Evolutionary conservation across 306 rosid species (phyloP), one percentile per base, ranked within the genome.

Genomic region (Acmispon strigosus): DNA sequence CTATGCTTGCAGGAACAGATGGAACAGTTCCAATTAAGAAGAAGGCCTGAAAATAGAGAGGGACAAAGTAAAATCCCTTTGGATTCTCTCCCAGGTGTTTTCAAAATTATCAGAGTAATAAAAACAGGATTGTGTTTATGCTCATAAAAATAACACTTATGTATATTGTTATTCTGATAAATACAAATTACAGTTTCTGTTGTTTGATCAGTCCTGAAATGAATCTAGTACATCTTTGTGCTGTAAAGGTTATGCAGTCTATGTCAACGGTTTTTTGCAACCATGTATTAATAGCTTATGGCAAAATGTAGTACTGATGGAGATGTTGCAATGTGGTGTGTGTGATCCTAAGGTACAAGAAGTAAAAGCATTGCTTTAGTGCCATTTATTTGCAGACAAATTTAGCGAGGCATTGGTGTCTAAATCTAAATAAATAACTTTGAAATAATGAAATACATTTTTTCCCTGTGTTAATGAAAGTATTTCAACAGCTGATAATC

Each of bases 1-100:
- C 85, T 0, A 78, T 83, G 42, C 84, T 94, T 42, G 92, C 92
- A 0, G 96, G 98, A 27, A 94, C 98, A 2, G 97, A 94, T 75
- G 98, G 98, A 27, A 69, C 57, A 0, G 92, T 94, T 82, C 64
- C 78, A 12, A 6, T 74, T 3, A 81, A 69, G 34, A 89, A 86
- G 62, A 70, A 84, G 32, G 65, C 47, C 24, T 83, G 53, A 78
- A 22, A 57, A 54, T 19, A 5, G 6, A 43, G 16, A 17, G 47
- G 32, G 8, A 43, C 12, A 50, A 42, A 53, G n/a, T 56, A 6
- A 6, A 45, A 14, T 71, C 55, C 18, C 56, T 48, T 57, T 11
- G 11, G 58, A 10, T 50, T 68, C 62, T 73, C 34, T 24, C 2
- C 11, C 37, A 2, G 39, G 8, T 64, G 32, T 69, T 60, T 51